Evolutionary conservation across 2,329 filamentous ascomycete genomes (phyloP).

Genomic region (Epichloe bromicola): DNA sequence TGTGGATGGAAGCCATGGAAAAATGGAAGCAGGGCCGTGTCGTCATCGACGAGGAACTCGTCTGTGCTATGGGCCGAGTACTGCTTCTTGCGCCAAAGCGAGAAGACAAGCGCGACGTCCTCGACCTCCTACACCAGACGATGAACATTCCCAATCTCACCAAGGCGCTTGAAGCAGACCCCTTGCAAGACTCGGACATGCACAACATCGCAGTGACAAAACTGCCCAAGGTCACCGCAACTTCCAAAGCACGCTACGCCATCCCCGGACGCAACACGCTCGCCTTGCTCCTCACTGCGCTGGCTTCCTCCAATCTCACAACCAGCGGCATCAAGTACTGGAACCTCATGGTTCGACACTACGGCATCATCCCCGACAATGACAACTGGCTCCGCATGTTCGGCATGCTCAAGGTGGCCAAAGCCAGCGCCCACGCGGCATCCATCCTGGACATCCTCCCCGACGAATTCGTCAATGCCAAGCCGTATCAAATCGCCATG

Average conservation of each 20-base stretch:
- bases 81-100: constrained; percentile 50
- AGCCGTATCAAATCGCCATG: constrained; percentile 61
- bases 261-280: constrained; percentile 45
- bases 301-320: constrained; percentile 46
- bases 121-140: constrained; percentile 68
- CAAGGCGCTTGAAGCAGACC: constrained; percentile 16
- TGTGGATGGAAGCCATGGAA: constrained; percentile 72
- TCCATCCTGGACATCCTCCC: constrained; percentile 46
- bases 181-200: constrained; percentile 11
- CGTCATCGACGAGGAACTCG: constrained; percentile 62
- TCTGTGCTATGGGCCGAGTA: constrained; percentile 68
- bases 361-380: constrained; percentile 55
- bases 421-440: constrained; percentile 49
- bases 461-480: constrained; percentile 25
- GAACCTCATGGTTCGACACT: constrained; percentile 51
- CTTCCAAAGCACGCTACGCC: constrained; percentile 20
- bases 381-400: constrained; percentile 60
- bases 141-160: constrained; percentile 56
- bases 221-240: constrained; percentile 1
- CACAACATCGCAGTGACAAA: constrained; percentile 9
- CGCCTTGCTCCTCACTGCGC: constrained; percentile 53
- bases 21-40: constrained; percentile 63
- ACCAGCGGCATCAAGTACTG: constrained; percentile 64
- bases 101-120: constrained; percentile 55
- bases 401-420: constrained; percentile 49